These are phyloP conservation scores for Domatiomyces globalis DNA, from an alignment of 2,329 filamentous ascomycete genomes.

Conservation along the genomic window DNA sequence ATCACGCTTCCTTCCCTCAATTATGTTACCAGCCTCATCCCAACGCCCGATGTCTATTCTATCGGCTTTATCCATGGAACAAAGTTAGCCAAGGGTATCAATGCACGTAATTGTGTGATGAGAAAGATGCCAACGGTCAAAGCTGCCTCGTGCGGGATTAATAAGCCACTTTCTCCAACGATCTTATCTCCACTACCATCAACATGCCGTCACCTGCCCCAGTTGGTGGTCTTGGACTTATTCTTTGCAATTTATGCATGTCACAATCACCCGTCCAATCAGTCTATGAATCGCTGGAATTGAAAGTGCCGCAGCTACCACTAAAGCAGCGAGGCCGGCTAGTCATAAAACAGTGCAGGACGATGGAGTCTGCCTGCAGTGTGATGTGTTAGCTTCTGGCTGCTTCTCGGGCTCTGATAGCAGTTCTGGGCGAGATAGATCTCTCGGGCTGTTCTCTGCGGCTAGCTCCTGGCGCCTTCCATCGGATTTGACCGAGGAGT, in stretches of 20 bases:
- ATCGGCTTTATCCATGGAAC: neutral
- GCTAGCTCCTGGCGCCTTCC: neutral
- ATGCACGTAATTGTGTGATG: neutral
- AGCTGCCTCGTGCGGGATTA: neutral
- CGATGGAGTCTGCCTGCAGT: conserved; percentile 20
- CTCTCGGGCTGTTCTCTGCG: too few species aligned
- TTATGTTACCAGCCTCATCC: too few species aligned
- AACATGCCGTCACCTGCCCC: too few species aligned
- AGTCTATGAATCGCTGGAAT: conserved; percentile 5
- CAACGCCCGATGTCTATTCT: neutral
- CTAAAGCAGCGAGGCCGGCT: conserved; percentile 10
- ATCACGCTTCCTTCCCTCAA: too few species aligned
- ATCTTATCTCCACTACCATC: neutral
- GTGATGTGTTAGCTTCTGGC: conserved; percentile 10
- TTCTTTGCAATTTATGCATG: neutral
- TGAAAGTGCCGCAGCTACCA: conserved; percentile 5
- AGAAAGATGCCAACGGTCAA: too few species aligned
- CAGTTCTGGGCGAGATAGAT: neutral
- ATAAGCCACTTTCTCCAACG: too few species aligned
- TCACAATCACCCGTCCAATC: neutral
- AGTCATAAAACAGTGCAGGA: conserved; percentile 31
- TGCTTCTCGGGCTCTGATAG: conserved; percentile 1
- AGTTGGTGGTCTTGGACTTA: neutral
- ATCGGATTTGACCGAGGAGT: neutral
- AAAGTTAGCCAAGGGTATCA: neutral